Conservation (phyloP, 2,329 filamentous ascomycete genomes). For the Whalleya microplaca region DNA sequence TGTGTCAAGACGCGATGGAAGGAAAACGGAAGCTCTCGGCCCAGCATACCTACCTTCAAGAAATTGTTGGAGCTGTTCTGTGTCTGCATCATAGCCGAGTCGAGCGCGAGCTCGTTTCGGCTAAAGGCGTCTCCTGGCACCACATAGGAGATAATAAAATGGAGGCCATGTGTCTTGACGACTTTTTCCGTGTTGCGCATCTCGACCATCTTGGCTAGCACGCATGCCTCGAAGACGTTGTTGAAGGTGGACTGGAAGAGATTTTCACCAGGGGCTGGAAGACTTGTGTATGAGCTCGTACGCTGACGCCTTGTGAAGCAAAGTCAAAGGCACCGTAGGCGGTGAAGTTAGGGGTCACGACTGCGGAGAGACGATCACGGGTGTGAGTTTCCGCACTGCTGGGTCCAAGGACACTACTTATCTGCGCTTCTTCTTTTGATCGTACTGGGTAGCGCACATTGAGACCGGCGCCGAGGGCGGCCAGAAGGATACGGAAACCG, state of each 20-base stretch:
- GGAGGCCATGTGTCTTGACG: conserved; percentile 22
- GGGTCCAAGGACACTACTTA: conserved; percentile 31
- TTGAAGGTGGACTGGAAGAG: conserved; percentile 19
- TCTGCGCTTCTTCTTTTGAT: conserved; percentile 29
- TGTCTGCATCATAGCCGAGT: conserved; percentile 26
- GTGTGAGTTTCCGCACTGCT: conserved; percentile 18
- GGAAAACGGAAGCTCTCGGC: conserved; percentile 24
- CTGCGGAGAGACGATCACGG: conserved; percentile 24
- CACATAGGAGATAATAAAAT: conserved; percentile 32
- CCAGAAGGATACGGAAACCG: conserved; percentile 34
- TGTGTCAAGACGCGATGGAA: conserved; percentile 24
- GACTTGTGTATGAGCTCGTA: conserved; percentile 23
- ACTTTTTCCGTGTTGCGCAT: conserved; percentile 30
- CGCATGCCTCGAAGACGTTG: conserved; percentile 24
- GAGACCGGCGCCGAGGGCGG: conserved; percentile 28
- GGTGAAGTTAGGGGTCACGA: conserved; percentile 30
- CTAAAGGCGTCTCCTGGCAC: conserved; percentile 35
- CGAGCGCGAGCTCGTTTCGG: conserved; percentile 32
- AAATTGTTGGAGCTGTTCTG: conserved; percentile 37
- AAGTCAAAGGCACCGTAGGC: conserved; percentile 30
- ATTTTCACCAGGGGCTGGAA: conserved; percentile 31
- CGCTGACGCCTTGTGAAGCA: conserved; percentile 26
- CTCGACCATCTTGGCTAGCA: conserved; percentile 26
- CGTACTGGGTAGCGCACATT: conserved; percentile 32
- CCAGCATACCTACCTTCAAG: conserved; percentile 26